Evolutionary conservation across 495 filamentous ascomycete genomes (phyloP).

Genomic region (Hypoxylon cercidicola): DNA sequence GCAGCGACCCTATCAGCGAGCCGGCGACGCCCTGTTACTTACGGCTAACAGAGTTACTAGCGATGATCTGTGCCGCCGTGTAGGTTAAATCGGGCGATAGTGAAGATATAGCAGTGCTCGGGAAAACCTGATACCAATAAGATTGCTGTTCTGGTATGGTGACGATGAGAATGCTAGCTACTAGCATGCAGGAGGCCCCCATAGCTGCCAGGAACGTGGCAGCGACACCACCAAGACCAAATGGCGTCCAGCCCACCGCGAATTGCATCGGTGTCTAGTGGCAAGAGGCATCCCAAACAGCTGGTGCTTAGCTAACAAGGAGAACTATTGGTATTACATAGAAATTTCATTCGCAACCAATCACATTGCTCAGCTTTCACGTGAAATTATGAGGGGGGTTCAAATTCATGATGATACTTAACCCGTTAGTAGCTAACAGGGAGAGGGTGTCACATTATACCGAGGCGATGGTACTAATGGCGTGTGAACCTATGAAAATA

Average conservation of each 20-base stretch:
- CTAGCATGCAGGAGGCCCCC: conserved; percentile 52
- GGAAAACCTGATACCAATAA: conserved; percentile 65
- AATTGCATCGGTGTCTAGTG: conserved; percentile 57
- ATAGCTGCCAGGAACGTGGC: conserved; percentile 57
- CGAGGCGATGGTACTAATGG: too few relatives aligned
- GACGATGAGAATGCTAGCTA: conserved; percentile 54
- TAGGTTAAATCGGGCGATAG: conserved; percentile 64
- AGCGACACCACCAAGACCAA: conserved; percentile 52
- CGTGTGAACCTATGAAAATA: too few relatives aligned
- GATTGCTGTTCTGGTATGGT: conserved; percentile 60
- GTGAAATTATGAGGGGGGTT: background rate
- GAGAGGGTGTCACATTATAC: conserved; percentile 6
- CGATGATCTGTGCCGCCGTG: conserved; percentile 64
- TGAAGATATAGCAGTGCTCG: conserved; percentile 55
- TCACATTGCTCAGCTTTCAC: too few relatives aligned
- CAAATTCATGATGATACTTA: background rate
- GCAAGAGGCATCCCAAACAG: conserved; percentile 62
- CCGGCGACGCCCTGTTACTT: conserved; percentile 62
- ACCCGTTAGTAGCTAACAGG: too few relatives aligned
- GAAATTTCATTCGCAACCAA: background rate
- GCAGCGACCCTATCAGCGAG: conserved; percentile 58
- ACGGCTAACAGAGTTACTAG: conserved; percentile 61
- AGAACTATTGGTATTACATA: too few relatives aligned
- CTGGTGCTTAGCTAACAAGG: conserved; percentile 58
- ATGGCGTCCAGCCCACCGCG: conserved; percentile 57